Evolutionary conservation across 2,329 filamentous ascomycete species (phyloP), one percentile per base, ranked within the genome.

Genomic region (Phymatotrichopsis omnivora): DNA sequence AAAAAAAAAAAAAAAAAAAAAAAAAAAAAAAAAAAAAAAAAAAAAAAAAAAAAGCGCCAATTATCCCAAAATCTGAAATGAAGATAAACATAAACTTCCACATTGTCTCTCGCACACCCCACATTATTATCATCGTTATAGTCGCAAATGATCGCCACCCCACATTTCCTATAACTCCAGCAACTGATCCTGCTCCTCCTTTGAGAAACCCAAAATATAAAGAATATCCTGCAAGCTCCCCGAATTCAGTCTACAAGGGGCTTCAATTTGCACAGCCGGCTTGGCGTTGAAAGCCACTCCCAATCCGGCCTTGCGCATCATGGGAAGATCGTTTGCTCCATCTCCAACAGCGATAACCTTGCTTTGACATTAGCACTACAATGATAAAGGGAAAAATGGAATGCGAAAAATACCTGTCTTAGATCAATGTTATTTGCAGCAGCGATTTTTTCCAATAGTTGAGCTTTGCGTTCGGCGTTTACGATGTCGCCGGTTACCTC

Each of bases 201-300:
- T 68, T 0, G 75, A 78, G 49, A 85, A 77, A 0, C 84, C 84
- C 59, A 89, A 76, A 16, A 91, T 62, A 59, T 83, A 80, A 39
- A 87, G 65, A 53, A 91, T 63, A 61, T 89, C 82, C 57, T 80
- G 62, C 61, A 91, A 64, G 53, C 71, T 82, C 50, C 75, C 70
- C 17, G 77, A 74, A 59, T 91, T 91, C 50, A 91, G 63, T 31
- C 81, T 70, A 11, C 78, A 77, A 22, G 78, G 76, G 2, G 84
- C 84, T 62, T 82, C 76, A 68, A 80, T 75, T 66, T 91, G 85
- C 45, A 91, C 84, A 47, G 77, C 71, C 2, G 83, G 82, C 68
- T 91, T 91, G 7, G 84, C 85, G 60, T 87, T 84, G 72, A 85
- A 87, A 2, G 84, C 84, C 3, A 91, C 78, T 16, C 84, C 85